Evolutionary conservation across 306 rosid genomes (phyloP).

Genomic region (Vigna nakashimae): DNA sequence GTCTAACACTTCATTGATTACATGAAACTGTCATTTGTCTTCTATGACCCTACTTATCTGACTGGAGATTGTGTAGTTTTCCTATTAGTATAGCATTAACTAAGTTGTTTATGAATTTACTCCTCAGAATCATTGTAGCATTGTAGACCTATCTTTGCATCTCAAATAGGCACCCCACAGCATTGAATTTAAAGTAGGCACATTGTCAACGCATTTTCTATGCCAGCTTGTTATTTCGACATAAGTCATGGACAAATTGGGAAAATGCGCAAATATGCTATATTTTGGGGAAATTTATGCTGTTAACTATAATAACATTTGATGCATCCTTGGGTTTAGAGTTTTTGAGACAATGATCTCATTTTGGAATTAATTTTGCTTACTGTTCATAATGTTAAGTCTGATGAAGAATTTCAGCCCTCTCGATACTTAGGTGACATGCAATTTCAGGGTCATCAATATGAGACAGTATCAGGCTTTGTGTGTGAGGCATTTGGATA

Average conservation of each 20-base stretch:
- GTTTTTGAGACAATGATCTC: constrained; percentile 4
- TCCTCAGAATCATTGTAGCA: constrained; percentile 17
- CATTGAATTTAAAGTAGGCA: neutral
- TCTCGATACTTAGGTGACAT: constrained; percentile 5
- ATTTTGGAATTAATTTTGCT: neutral
- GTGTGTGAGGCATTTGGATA: constrained; percentile 97
- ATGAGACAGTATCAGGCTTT: constrained; percentile 98
- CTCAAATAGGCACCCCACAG: neutral
- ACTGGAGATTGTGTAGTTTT: constrained; percentile 12
- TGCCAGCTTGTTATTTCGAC: constrained; percentile 12
- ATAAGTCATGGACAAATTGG: neutral
- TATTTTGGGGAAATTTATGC: neutral
- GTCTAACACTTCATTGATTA: constrained; percentile 46
- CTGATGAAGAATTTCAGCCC: constrained; percentile 6
- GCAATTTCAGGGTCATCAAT: constrained; percentile 84
- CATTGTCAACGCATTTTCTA: neutral
- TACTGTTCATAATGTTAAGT: constrained; percentile 1
- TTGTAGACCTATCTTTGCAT: constrained; percentile 30
- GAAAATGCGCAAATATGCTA: constrained; percentile 10
- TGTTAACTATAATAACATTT: neutral
- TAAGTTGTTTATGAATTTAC: constrained; percentile 13
- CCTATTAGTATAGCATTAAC: neutral
- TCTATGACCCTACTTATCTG: constrained; percentile 24
- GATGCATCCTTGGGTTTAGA: constrained; percentile 8
- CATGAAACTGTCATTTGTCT: constrained; percentile 18